These are phyloP conservation scores for Sequoiadendron giganteum DNA, from an alignment of 75 land plant species.

Conservation along the genomic window DNA sequence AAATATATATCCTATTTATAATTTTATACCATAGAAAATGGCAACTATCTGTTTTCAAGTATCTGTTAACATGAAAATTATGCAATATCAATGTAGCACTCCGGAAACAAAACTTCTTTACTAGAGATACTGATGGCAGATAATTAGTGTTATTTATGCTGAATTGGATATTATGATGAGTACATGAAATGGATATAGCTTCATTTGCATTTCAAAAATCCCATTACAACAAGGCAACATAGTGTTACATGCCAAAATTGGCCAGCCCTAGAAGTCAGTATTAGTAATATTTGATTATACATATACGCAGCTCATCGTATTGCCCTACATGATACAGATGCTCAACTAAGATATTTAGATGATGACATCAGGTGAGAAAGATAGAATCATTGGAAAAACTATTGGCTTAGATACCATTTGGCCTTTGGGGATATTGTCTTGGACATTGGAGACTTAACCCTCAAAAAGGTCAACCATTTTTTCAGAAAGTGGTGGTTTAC, in stretches of 20 bases:
- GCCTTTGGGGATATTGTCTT: neutral
- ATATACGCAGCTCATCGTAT: neutral
- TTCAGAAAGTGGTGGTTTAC: neutral
- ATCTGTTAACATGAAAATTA: neutral
- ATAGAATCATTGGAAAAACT: neutral
- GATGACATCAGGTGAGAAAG: neutral
- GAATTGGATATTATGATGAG: neutral
- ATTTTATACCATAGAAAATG: neutral
- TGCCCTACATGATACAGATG: neutral
- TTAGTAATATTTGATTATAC: neutral
- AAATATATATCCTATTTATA: neutral
- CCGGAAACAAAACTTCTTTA: neutral
- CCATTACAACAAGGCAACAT: neutral
- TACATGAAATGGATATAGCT: neutral
- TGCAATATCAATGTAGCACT: neutral
- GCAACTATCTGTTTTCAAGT: neutral
- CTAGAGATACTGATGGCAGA: neutral
- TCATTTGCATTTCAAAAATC: neutral
- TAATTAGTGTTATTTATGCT: neutral
- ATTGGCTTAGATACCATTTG: neutral
- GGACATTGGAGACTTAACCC: neutral
- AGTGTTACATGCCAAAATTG: neutral
- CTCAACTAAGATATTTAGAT: neutral
- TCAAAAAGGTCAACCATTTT: neutral
- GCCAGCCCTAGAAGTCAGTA: neutral